Evolutionary conservation across 192 early-diverging fungal genomes (phyloP), one percentile per base, ranked within the genome.

Genomic region (Glomus cerebriforme): DNA sequence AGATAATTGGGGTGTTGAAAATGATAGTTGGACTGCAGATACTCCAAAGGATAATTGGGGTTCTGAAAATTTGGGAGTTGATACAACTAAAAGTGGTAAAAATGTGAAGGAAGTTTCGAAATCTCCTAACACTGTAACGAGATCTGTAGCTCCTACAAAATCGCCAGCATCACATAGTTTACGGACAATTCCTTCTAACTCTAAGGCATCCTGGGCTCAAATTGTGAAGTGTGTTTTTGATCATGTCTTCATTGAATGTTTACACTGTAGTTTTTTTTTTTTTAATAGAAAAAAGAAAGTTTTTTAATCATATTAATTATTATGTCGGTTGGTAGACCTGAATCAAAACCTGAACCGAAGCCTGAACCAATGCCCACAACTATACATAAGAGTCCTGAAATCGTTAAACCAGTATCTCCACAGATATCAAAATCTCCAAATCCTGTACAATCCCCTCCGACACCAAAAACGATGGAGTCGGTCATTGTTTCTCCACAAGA

Each of bases 201-300:
- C 71, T 63, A 86, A 86, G 68, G 71, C 82, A 74, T 91, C 90
- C 73, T 91, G 90, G 90, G 90, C 90, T 58, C 87, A 90, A 60
- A 84, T 91, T 65, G 89, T 90, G 35, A 90, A 90, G 90, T 91
- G 78, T 62, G 88, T 80, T 45, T 81, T 59, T 7, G 19, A 67
- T 59, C 37, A 72, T 73, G 3, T 58, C n/a, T 49, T n/a, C n/a
- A 85, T 13, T 19, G 19, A 22, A 10, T 34, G 29, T 22, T 67
- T 67, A 35, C 29, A 34, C 4, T 22, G 27, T 66, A 32, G 39
- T 43, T 43, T 43, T 35, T 35, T 10, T 43, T 9, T 39, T n/a
- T n/a, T n/a, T n/a, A n/a, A n/a, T n/a, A n/a, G n/a, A n/a, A n/a
- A n/a, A n/a, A n/a, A n/a, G n/a, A n/a, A n/a, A n/a, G n/a, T 43